These are phyloP conservation scores for Cyamopsis tetragonoloba DNA, from an alignment of 306 rosid genomes.

Conservation along the genomic window DNA sequence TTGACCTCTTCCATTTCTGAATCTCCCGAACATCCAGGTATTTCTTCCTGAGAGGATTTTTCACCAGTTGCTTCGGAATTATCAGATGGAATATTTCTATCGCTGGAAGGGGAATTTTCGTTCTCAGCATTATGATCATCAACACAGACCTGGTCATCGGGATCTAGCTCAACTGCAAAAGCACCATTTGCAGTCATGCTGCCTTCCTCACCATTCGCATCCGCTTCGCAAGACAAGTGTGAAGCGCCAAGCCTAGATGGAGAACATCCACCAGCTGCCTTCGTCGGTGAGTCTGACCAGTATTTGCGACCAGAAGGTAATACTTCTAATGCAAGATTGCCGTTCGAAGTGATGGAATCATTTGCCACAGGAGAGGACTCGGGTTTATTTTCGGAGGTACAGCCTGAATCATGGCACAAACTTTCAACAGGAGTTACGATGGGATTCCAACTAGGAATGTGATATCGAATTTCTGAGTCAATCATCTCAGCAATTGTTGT, in stretches of 20 bases:
- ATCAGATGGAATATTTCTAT: conserved; percentile 21
- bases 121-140: conserved; percentile 21
- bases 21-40: not conserved
- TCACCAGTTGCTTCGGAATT: conserved; percentile 22
- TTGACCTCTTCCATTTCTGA: conserved; percentile 33
- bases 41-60: conserved; percentile 24
- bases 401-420: conserved; percentile 28
- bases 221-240: conserved; percentile 31
- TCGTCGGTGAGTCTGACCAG: conserved; percentile 94
- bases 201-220: conserved; percentile 17
- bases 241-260: conserved; percentile 46
- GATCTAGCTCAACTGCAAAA: conserved; percentile 19
- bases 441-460: conserved; percentile 63
- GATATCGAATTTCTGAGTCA: conserved; percentile 65
- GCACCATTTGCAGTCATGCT: conserved; percentile 22
- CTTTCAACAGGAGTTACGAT: conserved; percentile 27
- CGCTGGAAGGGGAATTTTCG: conserved; percentile 29
- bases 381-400: conserved; percentile 37
- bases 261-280: conserved; percentile 50
- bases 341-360: conserved; percentile 28
- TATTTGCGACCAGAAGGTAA: conserved; percentile 90
- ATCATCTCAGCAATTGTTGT: conserved; percentile 80
- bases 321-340: conserved; percentile 62
- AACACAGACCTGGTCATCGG: not conserved
- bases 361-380: conserved; percentile 36